Percentiles rank a stretch among this genome's conserved stretches.
Conservation (phyloP, 805 yeast species). For the Metschnikowia kofuensis region DNA sequence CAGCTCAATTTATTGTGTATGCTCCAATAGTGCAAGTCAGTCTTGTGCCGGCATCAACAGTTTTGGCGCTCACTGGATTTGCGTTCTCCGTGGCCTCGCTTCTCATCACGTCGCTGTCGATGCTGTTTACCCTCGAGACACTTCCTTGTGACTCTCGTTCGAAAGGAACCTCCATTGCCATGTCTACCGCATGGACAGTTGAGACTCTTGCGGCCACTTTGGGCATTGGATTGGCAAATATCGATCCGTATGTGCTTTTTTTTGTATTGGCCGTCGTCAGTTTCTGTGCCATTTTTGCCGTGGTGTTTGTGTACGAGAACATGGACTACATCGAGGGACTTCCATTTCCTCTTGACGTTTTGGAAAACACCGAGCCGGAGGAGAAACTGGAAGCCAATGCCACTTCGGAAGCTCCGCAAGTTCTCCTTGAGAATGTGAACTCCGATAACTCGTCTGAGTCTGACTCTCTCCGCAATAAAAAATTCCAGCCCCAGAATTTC, state of each 20-base stretch:
- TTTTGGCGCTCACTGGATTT: constrained; percentile 44
- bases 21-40: constrained; percentile 33
- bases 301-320: constrained; percentile 1
- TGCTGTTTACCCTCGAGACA: constrained; percentile 50
- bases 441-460: neutral
- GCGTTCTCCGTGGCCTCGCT: constrained; percentile 47
- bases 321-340: neutral
- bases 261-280: constrained; percentile 4
- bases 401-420: neutral
- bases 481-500: constrained; percentile 9
- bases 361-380: constrained; percentile 1
- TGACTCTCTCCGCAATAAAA: constrained; percentile 1
- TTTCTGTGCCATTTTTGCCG: constrained; percentile 1
- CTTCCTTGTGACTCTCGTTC: constrained; percentile 44
- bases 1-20: constrained; percentile 26
- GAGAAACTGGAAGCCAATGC: neutral
- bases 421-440: constrained; percentile 28
- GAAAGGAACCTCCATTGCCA: constrained; percentile 11
- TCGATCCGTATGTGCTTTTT: constrained; percentile 5
- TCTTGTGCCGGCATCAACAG: constrained; percentile 39
- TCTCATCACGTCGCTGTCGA: constrained; percentile 45
- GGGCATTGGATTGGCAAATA: constrained; percentile 1
- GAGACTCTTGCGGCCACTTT: constrained; percentile 3
- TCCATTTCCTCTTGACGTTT: constrained; percentile 4
- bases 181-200: constrained; percentile 11